phyloP scores from a whole-genome alignment of 2,329 filamentous ascomycete genomes.

The Fusarium avenaceum region DNA sequence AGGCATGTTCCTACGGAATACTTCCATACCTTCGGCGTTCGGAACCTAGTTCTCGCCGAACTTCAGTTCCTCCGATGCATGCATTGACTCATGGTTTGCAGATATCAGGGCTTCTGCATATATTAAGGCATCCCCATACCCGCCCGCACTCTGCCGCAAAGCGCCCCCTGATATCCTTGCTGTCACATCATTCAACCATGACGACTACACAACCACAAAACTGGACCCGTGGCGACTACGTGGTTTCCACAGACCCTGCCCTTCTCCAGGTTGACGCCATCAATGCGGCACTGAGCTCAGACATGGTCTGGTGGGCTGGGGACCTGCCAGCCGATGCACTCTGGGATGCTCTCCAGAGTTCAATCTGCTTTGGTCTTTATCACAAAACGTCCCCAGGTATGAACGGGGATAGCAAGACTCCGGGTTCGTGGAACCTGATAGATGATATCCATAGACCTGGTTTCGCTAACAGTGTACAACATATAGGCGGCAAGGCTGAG shows the following conservation, averaged over 20 bases:
- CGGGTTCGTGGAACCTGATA: neutral
- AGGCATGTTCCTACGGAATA: neutral
- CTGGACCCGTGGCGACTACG: neutral
- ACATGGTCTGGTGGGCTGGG: slow-evolving; percentile 7
- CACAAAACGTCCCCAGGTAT: neutral
- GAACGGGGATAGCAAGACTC: neutral
- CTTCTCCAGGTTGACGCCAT: slow-evolving; percentile 4
- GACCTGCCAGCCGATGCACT: neutral
- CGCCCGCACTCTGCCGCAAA: neutral
- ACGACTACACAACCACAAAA: neutral
- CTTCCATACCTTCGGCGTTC: neutral
- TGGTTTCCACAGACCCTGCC: slow-evolving; percentile 1
- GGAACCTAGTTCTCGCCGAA: neutral
- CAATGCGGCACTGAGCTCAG: slow-evolving; percentile 2
- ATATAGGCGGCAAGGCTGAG: neutral
- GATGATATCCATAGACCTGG: fast-evolving
- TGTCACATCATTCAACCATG: neutral
- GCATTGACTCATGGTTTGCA: neutral
- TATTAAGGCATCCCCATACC: slow-evolving; percentile 1
- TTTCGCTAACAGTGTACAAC: neutral
- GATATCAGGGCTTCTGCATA: neutral
- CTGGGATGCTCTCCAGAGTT: slow-evolving; percentile 2
- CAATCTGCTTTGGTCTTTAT: slow-evolving; percentile 4
- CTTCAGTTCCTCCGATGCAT: neutral
- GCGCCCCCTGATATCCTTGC: neutral